These are phyloP conservation scores for Coemansia sp. DNA, from an alignment of 192 early-diverging fungal species.

Conservation along the genomic window DNA sequence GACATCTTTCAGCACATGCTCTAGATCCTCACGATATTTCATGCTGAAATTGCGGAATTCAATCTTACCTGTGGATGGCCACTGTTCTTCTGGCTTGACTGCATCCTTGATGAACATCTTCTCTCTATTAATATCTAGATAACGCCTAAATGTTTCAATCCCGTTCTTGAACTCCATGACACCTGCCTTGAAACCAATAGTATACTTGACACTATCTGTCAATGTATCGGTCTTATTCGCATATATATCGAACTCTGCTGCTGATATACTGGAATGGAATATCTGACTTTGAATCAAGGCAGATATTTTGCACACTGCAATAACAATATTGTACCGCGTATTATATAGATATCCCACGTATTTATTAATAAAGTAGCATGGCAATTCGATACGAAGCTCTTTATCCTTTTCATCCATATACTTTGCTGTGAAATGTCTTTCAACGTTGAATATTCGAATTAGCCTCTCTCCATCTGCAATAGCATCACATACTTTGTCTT, in stretches of 20 bases:
- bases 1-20: slow-evolving; percentile 61
- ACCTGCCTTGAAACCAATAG: background rate
- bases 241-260: slow-evolving; percentile 15
- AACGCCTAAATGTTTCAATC: background rate
- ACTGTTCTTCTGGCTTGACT: slow-evolving; percentile 41
- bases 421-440: no score
- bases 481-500: no score
- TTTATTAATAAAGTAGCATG: no score
- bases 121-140: background rate
- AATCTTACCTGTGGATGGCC: slow-evolving; percentile 64
- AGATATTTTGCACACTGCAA: no score
- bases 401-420: background rate
- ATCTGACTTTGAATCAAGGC: no score
- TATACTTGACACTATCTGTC: background rate
- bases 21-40: slow-evolving; percentile 56
- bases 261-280: slow-evolving; percentile 2
- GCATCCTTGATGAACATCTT: background rate
- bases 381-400: no score
- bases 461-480: no score
- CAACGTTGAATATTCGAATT: no score
- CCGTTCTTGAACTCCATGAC: background rate
- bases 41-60: slow-evolving; percentile 58
- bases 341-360: no score
- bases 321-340: no score
- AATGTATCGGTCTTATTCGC: background rate